A percentile compares a stretch with the other conserved stretches of the same genome.
Conservation (phyloP, 306 rosid genomes). For the Corylus avellana region DNA sequence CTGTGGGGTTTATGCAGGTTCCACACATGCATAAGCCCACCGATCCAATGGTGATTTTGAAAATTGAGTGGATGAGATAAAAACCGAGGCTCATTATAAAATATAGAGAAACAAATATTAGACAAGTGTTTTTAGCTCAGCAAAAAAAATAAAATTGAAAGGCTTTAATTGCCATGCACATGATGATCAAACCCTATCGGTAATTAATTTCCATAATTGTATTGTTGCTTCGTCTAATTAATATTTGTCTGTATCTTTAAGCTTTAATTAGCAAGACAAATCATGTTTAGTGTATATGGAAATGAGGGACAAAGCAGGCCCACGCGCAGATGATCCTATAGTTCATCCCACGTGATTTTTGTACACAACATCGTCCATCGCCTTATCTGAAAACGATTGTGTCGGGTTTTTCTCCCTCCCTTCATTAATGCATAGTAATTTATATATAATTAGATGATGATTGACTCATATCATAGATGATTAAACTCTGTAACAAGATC, state of each 20-base stretch:
- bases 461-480: not conserved
- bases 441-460: constrained; percentile 14
- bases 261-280: constrained; percentile 3
- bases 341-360: constrained; percentile 32
- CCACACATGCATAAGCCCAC: no score
- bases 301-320: constrained; percentile 51
- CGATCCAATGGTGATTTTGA: no score
- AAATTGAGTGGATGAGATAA: no score
- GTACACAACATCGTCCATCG: constrained; percentile 22
- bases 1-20: no score
- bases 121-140: no score
- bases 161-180: no score
- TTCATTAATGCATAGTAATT: constrained; percentile 31
- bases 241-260: not conserved
- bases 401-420: constrained; percentile 33
- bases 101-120: no score
- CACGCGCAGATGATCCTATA: constrained; percentile 33
- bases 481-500: not conserved
- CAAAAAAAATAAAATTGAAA: no score
- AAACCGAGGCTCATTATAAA: no score
- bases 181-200: not conserved
- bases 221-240: not conserved
- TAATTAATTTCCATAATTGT: not conserved
- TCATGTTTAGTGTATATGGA: constrained; percentile 22
- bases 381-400: constrained; percentile 42